A percentile compares a stretch with the other conserved stretches of the same genome.
phyloP scores from a whole-genome alignment of 345 rosid genomes.

The Chamaenerion angustifolium region DNA sequence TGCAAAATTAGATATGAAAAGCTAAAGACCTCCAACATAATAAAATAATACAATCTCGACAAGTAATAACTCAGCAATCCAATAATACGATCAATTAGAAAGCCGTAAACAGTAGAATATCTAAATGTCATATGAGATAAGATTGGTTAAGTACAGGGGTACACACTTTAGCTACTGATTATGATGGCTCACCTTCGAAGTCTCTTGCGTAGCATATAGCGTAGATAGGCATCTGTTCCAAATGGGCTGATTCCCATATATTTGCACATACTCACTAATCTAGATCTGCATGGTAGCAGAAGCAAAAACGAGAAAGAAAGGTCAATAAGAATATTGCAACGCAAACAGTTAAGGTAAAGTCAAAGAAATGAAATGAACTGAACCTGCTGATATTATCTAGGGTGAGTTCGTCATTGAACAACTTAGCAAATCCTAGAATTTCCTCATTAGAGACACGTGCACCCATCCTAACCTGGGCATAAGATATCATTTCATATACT shows the following conservation, averaged over 20 bases:
- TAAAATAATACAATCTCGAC: too few relatives aligned
- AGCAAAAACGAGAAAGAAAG: constrained; percentile 4
- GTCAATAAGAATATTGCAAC: not conserved
- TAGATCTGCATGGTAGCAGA: constrained; percentile 29
- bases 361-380: constrained; percentile 6
- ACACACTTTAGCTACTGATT: too few relatives aligned
- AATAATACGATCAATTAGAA: too few relatives aligned
- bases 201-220: constrained; percentile 56
- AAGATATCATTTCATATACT: not conserved
- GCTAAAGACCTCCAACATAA: too few relatives aligned
- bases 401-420: constrained; percentile 67
- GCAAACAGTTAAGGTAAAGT: not conserved
- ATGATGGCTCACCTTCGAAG: constrained; percentile 39
- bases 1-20: too few relatives aligned
- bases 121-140: too few relatives aligned
- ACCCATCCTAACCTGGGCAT: constrained; percentile 54
- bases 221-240: constrained; percentile 65
- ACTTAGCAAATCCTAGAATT: constrained; percentile 56
- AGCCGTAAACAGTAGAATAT: too few relatives aligned
- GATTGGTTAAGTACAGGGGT: too few relatives aligned
- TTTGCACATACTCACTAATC: constrained; percentile 62
- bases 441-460: constrained; percentile 49
- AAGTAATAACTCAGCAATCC: too few relatives aligned
- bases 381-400: constrained; percentile 69
- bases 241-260: constrained; percentile 60